Evolutionary conservation across 768 basidiomycete species (phyloP).

Genomic region (Mycena haematopus): DNA sequence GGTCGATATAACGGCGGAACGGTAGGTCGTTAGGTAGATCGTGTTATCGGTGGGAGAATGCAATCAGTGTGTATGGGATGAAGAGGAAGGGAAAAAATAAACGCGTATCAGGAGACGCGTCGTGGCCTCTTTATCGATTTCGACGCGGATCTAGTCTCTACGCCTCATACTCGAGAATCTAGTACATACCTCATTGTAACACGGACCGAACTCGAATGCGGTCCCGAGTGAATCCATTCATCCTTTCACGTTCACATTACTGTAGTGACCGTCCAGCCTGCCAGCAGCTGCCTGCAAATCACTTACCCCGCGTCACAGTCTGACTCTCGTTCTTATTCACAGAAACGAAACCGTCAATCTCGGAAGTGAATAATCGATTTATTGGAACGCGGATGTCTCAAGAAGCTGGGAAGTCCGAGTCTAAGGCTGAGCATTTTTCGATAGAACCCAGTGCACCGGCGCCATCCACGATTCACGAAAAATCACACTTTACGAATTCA

Average conservation of each 20-base stretch:
- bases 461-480: not conserved
- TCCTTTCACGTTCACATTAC: not conserved
- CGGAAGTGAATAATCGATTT: not conserved
- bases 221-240: not conserved
- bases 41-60: conserved; percentile 13
- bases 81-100: not conserved
- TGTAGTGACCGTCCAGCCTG: not conserved
- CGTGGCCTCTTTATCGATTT: conserved; percentile 1
- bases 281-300: not conserved
- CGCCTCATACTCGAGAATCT: too few species aligned
- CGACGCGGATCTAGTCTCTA: too few species aligned
- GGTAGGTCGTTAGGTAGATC: conserved; percentile 5
- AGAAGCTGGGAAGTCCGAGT: too few species aligned
- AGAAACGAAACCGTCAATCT: conserved; percentile 20
- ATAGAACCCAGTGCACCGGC: too few species aligned
- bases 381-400: not conserved
- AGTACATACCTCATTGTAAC: too few species aligned
- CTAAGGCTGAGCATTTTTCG: not conserved
- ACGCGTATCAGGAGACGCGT: conserved; percentile 16
- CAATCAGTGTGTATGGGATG: not conserved
- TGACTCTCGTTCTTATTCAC: not conserved
- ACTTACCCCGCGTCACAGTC: not conserved
- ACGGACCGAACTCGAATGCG: not conserved
- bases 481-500: conserved; percentile 2
- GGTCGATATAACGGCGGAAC: not conserved